Evolutionary conservation across 2,329 filamentous ascomycete genomes (phyloP).

Genomic region (Talaromyces piceae): DNA sequence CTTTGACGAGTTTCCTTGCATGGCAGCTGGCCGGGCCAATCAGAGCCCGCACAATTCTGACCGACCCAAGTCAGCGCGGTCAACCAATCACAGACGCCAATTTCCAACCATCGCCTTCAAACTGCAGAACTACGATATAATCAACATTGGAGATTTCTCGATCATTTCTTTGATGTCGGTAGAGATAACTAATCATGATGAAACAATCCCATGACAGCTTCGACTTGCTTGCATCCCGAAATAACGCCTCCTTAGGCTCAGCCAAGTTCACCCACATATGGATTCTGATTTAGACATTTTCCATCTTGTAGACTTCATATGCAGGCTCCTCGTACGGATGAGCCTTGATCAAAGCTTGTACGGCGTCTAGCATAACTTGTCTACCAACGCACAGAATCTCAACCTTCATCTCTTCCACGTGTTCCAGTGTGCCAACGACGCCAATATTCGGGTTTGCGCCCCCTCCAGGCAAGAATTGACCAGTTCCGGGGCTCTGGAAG

Average conservation of each 20-base stretch:
- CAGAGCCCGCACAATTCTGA: conserved; percentile 25
- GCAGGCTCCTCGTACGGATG: conserved; percentile 42
- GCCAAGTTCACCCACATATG: neutral
- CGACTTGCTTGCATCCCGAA: too few relatives aligned
- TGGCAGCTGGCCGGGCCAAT: conserved; percentile 26
- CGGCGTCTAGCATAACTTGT: conserved; percentile 30
- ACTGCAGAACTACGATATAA: neutral
- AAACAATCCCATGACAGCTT: too few relatives aligned
- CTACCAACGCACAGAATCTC: conserved; percentile 38
- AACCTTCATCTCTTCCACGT: conserved; percentile 36
- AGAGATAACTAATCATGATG: neutral
- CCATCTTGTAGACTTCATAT: conserved; percentile 39
- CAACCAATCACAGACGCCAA: conserved; percentile 5
- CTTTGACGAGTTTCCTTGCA: conserved; percentile 18
- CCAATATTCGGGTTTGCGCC: conserved; percentile 37
- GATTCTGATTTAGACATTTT: conserved; percentile 24
- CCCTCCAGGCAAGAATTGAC: conserved; percentile 35
- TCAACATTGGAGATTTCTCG: neutral
- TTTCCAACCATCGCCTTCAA: neutral
- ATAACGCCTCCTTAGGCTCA: neutral
- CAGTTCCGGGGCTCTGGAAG: conserved; percentile 34
- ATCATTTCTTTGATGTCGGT: neutral
- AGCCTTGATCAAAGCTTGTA: conserved; percentile 33
- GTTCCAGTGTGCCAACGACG: conserved; percentile 30
- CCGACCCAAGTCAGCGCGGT: neutral